Conservation (phyloP, 2,329 filamentous ascomycete genomes). For the Ceratocystis albifundus region DNA sequence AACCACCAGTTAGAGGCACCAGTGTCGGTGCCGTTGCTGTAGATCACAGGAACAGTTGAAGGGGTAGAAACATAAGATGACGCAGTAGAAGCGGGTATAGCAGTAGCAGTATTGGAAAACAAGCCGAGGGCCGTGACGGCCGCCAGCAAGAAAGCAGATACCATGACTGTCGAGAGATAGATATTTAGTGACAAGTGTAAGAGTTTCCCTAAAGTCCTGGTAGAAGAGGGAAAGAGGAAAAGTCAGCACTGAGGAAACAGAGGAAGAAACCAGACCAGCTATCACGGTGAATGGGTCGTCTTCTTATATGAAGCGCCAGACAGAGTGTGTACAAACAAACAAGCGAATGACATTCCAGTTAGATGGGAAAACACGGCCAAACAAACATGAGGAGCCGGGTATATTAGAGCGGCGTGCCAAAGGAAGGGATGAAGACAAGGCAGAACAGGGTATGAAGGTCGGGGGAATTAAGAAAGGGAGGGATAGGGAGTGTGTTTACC, state of each 20-base stretch:
- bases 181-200: conserved; percentile 10
- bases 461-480: neutral
- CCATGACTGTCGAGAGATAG: conserved; percentile 16
- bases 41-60: conserved; percentile 1
- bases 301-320: neutral
- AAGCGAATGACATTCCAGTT: neutral
- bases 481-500: neutral
- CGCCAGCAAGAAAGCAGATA: conserved; percentile 22
- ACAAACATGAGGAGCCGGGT: neutral
- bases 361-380: neutral
- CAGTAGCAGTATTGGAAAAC: conserved; percentile 18
- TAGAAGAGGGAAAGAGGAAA: neutral
- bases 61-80: conserved; percentile 20
- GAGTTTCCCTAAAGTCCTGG: conserved; percentile 8
- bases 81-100: conserved; percentile 18
- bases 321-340: neutral
- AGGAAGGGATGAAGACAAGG: conserved; percentile 1
- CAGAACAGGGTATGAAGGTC: neutral
- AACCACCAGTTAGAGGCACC: conserved; percentile 57
- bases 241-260: neutral
- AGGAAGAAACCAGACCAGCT: neutral
- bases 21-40: conserved; percentile 28
- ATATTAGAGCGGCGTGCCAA: neutral
- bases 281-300: neutral
- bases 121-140: conserved; percentile 22